phyloP scores from a whole-genome alignment of 306 rosid genomes.

The Amphicarpaea edgeworthii region DNA sequence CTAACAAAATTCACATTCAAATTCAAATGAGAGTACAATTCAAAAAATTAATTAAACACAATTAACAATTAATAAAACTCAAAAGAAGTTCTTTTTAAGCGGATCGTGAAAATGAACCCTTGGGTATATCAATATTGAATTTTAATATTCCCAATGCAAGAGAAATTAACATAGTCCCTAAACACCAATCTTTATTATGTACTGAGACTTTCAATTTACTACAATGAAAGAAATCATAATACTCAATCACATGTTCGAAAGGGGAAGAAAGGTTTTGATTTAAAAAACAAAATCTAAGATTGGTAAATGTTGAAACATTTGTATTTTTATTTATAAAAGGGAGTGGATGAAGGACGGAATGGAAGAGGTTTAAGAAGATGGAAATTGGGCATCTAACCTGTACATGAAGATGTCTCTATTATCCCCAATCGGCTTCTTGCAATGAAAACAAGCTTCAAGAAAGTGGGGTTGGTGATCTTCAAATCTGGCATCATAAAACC shows the following conservation, averaged over 20 bases:
- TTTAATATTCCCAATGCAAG: not conserved
- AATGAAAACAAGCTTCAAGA: constrained; percentile 77
- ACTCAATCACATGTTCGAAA: not conserved
- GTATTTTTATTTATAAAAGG: too few relatives aligned
- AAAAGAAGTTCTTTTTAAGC: not conserved
- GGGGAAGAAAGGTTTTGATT: not conserved
- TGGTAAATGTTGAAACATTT: not conserved
- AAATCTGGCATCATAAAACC: constrained; percentile 77
- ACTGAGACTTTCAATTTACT: not conserved
- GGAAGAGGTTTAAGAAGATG: not conserved
- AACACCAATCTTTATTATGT: not conserved
- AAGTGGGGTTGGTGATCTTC: constrained; percentile 86
- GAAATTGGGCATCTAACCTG: constrained; percentile 59
- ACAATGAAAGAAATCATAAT: not conserved
- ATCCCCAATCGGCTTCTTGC: constrained; percentile 74
- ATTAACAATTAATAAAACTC: not conserved
- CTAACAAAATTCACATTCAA: too few relatives aligned
- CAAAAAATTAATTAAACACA: too few relatives aligned
- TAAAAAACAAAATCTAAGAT: not conserved
- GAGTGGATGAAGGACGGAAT: not conserved
- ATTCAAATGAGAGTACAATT: too few relatives aligned
- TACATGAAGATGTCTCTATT: constrained; percentile 91
- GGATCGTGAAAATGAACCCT: not conserved
- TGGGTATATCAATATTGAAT: not conserved
- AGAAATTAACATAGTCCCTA: not conserved